Conservation (phyloP, 192 early-diverging fungal genomes). For the Coemansia sp. region DNA sequence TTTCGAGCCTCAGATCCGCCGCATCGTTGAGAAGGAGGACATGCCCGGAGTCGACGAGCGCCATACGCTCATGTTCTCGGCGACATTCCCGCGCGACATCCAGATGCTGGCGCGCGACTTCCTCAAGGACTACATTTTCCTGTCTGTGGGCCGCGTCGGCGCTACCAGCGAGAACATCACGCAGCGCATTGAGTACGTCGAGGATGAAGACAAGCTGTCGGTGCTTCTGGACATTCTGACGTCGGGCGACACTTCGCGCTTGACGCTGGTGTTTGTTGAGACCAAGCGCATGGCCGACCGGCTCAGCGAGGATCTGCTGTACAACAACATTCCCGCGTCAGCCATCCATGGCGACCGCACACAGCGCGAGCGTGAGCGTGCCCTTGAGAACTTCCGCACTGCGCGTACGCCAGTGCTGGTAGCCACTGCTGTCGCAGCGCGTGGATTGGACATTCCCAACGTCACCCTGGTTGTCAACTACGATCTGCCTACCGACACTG, state of each 20-base stretch:
- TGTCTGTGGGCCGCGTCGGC: slow-evolving; percentile 91
- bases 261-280: slow-evolving; percentile 97
- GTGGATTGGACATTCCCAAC: slow-evolving; percentile 90
- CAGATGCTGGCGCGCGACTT: slow-evolving; percentile 92
- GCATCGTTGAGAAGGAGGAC: slow-evolving; percentile 81
- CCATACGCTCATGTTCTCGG: slow-evolving; percentile 96
- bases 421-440: slow-evolving; percentile 95
- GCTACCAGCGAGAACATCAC: slow-evolving; percentile 96
- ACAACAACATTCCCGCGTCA: slow-evolving; percentile 84
- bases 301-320: slow-evolving; percentile 77
- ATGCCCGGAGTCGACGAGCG: slow-evolving; percentile 69
- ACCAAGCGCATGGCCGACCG: slow-evolving; percentile 95
- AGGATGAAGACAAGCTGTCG: slow-evolving; percentile 92
- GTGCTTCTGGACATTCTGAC: slow-evolving; percentile 82
- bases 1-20: slow-evolving; percentile 90
- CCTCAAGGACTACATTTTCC: slow-evolving; percentile 78
- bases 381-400: slow-evolving; percentile 83
- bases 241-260: slow-evolving; percentile 59
- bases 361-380: slow-evolving; percentile 93
- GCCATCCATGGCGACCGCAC: slow-evolving; percentile 97
- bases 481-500: slow-evolving; percentile 93
- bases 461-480: slow-evolving; percentile 90
- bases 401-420: slow-evolving; percentile 86
- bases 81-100: slow-evolving; percentile 95
- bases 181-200: slow-evolving; percentile 90